Conservation (phyloP, 1,284 basidiomycete species). For the Pseudozyma sp. region DNA sequence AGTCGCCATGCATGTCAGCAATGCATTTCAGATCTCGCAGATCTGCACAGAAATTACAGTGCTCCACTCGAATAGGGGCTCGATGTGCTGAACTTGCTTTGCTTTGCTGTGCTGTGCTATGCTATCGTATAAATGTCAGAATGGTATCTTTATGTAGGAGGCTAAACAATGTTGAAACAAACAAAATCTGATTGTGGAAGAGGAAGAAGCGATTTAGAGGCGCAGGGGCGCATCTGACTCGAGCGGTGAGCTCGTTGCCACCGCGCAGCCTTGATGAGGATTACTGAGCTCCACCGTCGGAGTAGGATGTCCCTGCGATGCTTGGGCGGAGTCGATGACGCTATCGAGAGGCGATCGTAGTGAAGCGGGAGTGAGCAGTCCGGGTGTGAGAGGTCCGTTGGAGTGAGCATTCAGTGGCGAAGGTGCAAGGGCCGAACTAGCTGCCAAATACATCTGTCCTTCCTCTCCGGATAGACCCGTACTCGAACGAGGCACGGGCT, state of each 20-base stretch:
- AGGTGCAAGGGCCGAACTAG: constrained; percentile 23
- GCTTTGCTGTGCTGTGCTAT: neutral
- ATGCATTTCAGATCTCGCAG: too few species aligned
- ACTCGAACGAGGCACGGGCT: constrained; percentile 9
- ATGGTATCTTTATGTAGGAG: neutral
- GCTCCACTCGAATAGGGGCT: too few species aligned
- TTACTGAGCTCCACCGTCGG: constrained; percentile 21
- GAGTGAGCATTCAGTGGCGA: constrained; percentile 16
- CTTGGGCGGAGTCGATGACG: constrained; percentile 42
- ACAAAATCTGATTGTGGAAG: neutral
- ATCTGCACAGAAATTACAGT: too few species aligned
- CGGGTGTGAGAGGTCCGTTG: constrained; percentile 22
- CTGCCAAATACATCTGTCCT: constrained; percentile 30
- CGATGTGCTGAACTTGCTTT: neutral
- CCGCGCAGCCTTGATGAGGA: neutral
- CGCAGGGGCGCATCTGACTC: constrained; percentile 1
- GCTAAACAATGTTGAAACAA: neutral
- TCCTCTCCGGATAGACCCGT: constrained; percentile 32
- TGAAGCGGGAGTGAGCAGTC: constrained; percentile 27
- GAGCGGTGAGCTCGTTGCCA: constrained; percentile 5
- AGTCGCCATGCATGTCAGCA: too few species aligned
- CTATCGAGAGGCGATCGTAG: constrained; percentile 33
- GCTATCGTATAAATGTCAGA: neutral
- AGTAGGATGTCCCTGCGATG: constrained; percentile 41
- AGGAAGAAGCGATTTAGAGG: neutral